Evolutionary conservation across 1,284 basidiomycete genomes (phyloP), one percentile per base, ranked within the genome.

Genomic region (Coniophora puteana): DNA sequence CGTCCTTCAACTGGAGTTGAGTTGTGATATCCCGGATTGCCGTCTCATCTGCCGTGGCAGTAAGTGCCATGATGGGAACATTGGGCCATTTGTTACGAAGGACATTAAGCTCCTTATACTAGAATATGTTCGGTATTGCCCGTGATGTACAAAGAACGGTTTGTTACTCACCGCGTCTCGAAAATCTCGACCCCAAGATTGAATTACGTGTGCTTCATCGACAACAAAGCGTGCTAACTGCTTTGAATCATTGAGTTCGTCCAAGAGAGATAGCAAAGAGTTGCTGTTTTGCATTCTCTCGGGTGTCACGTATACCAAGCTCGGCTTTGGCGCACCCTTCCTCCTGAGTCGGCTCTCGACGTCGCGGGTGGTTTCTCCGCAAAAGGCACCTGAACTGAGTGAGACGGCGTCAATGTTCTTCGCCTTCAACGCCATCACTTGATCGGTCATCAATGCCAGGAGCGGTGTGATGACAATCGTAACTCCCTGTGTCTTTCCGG

Each of bases 161-260:
- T n/a, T 14, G 14, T 30, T n/a, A 64, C 80, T 51, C 59, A 88
- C 85, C 20, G 83, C 75, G 29, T 76, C 76, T 27, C 91, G 78
- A 55, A 93, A 93, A 53, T 89, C 83, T 52, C 89, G 78, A 5
- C 91, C 90, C 89, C 88, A 93, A 13, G 81, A 79, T 4, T 74
- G 79, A 40, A 98, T 89, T 59, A 93, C 93, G 59, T 99, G 96
- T 1, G 93, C 95, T 58, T 99, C 95, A 57, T 99, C 96, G 40
- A 98, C 77, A 1, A 97, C 93, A 57, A 99, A 96, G 20, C 95
- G 75, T 5, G 92, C 93, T 22, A 99, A 62, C 44, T 75, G 65
- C 3, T 73, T 67, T 11, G 67, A 58, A 1, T 63, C 51, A 52
- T 90, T 72, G 4, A 98, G 68, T 24, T 67, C 62, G 12, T 62